Conservation (phyloP, 106 monocot genomes). For the Posidonia australis region DNA sequence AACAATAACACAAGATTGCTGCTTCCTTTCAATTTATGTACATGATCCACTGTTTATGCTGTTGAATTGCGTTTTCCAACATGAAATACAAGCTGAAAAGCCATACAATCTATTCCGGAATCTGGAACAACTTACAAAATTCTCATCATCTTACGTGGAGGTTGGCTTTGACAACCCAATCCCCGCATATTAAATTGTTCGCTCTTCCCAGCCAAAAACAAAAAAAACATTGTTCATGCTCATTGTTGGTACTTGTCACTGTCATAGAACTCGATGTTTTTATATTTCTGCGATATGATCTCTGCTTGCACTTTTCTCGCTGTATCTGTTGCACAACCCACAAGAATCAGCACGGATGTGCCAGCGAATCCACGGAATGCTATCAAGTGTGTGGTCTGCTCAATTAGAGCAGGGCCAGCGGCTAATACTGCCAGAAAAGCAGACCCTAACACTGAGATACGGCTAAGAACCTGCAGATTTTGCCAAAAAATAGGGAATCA, state of each 20-base stretch:
- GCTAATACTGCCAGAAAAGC: constrained; percentile 87
- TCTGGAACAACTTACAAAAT: background rate
- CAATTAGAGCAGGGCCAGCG: constrained; percentile 77
- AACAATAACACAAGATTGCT: background rate
- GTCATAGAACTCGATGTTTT: constrained; percentile 93
- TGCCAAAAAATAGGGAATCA: no score
- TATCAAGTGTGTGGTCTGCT: constrained; percentile 83
- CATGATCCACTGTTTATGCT: background rate
- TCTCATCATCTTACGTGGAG: no score
- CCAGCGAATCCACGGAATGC: constrained; percentile 96
- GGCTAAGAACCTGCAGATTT: constrained; percentile 56
- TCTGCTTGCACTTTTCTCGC: constrained; percentile 96
- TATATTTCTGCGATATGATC: constrained; percentile 95
- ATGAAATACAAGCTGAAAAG: background rate
- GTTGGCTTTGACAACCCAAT: no score
- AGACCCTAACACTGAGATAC: constrained; percentile 94
- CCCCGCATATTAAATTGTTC: background rate
- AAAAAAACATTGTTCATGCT: background rate
- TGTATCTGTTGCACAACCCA: constrained; percentile 95
- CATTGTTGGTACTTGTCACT: constrained; percentile 35
- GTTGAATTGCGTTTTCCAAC: background rate
- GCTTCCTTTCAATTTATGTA: background rate
- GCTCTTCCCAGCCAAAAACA: background rate
- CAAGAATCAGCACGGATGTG: constrained; percentile 91
- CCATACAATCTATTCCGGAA: background rate